Base-by-base conservation (phyloP, 2,329 filamentous ascomycete genomes). In the Arachnopeziza araneosa region DNA sequence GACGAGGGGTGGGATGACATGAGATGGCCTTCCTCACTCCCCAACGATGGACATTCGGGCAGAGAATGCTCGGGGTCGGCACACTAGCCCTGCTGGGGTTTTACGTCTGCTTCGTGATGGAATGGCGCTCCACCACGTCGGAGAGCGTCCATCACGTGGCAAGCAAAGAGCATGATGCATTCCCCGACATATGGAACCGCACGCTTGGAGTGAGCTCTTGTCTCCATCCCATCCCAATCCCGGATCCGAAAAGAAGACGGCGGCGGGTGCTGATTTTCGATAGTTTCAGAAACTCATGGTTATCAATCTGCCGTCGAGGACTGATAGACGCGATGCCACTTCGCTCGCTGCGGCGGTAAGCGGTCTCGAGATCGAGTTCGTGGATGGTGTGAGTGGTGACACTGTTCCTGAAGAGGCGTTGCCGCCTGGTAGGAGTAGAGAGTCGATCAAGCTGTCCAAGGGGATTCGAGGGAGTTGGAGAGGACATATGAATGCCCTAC, bases 381-480 rank as follows among this genome's bases (percentile, higher is more conserved):
- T 68, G 17, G 54, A 63, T 8, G 65, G 61, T 8, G 62, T 67
- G 8, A 50, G 48, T 36, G 63, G 61, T 2, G 56, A 58, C 17
- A 60, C 51, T 23, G 58, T 67, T 24, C 58, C 60, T 4, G 65
- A 64, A 55, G 57, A 50, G 12, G 60, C 63, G 7, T 57, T 65
- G 6, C 63, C 61, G 1, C 63, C 63, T 5, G 60, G n/a, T 48
- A 57, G 56, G 10, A 61, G 55, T 54, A 12, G 7, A 3, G 54
- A 44, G 36, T 5, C 36, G 36, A 3, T 67, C 19, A 66, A 63
- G 36, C 50, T 63, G 17, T 55, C 57, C 0, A 58, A 58, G 50
- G 64, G 63, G 6, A 63, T 65, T 19, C 60, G 58, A 53, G 63
- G 64, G 24, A 65, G 64, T 52, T 66, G 64, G 64, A 36, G 63